These are phyloP conservation scores for Aureobasidium namibiae DNA, from an alignment of 2,329 filamentous ascomycete genomes.

Conservation along the genomic window DNA sequence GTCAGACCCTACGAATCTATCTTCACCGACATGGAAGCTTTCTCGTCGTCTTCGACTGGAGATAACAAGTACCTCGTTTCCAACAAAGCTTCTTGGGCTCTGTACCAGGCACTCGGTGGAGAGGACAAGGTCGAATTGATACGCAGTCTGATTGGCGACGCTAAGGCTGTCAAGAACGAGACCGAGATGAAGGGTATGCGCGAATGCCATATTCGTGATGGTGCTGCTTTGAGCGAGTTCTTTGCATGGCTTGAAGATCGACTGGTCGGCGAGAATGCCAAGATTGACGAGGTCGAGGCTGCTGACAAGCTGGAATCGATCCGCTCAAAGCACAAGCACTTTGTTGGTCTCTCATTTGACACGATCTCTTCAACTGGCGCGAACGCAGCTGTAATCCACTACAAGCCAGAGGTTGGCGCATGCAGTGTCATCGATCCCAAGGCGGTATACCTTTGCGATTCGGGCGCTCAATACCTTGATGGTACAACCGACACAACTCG, in stretches of 20 bases:
- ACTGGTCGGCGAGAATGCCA: conserved; percentile 61
- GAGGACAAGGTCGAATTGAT: conserved; percentile 78
- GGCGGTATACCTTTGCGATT: conserved; percentile 89
- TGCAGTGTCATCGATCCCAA: conserved; percentile 79
- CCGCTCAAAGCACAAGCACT: conserved; percentile 61
- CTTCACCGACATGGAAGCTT: conserved; percentile 64
- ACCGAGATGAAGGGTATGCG: conserved; percentile 88
- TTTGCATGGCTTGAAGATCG: conserved; percentile 97
- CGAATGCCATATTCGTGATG: conserved; percentile 86
- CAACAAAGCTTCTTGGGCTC: conserved; percentile 84
- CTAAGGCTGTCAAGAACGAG: conserved; percentile 91
- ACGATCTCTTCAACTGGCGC: conserved; percentile 93
- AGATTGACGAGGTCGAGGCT: conserved; percentile 80
- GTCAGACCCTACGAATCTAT: conserved; percentile 78
- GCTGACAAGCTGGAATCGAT: conserved; percentile 82
- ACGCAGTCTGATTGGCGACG: conserved; percentile 77
- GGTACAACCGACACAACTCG: conserved; percentile 94
- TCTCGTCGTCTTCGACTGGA: conserved; percentile 36
- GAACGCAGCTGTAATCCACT: conserved; percentile 93
- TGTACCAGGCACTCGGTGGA: conserved; percentile 78
- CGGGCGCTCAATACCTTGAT: conserved; percentile 90
- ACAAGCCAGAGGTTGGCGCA: conserved; percentile 74
- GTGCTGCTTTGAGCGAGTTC: conserved; percentile 81
- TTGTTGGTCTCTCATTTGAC: conserved; percentile 84
- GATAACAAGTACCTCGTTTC: conserved; percentile 72